Evolutionary conservation across 2,329 filamentous ascomycete genomes (phyloP).

Genomic region (Shiraia bambusicola): DNA sequence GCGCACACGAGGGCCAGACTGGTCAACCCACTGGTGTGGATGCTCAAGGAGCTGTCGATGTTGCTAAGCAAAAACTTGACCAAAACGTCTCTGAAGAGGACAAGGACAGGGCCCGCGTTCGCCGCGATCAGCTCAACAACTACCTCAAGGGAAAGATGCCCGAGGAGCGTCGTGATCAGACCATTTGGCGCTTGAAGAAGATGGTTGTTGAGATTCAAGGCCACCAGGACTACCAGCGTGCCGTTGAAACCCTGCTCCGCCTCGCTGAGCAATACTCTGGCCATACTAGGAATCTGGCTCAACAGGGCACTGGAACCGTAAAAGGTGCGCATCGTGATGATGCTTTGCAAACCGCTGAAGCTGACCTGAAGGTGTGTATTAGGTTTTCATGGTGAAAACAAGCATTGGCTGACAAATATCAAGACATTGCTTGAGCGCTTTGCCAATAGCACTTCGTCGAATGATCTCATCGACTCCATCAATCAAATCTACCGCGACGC

Average conservation of each 20-base stretch:
- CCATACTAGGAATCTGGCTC: slow-evolving; percentile 67
- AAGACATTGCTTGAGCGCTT: slow-evolving; percentile 90
- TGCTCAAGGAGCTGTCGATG: slow-evolving; percentile 51
- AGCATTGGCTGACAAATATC: slow-evolving; percentile 53
- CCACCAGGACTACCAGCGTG: slow-evolving; percentile 88
- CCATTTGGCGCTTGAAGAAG: slow-evolving; percentile 92
- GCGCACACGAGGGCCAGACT: slow-evolving; percentile 53
- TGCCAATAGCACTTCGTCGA: slow-evolving; percentile 87
- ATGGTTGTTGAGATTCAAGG: slow-evolving; percentile 97
- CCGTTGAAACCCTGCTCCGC: slow-evolving; percentile 82
- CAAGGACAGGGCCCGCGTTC: slow-evolving; percentile 46
- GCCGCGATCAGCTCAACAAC: slow-evolving; percentile 59
- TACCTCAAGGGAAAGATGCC: slow-evolving; percentile 88
- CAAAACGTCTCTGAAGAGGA: slow-evolving; percentile 66
- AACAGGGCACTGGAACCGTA: slow-evolving; percentile 67
- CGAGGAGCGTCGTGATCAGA: slow-evolving; percentile 87
- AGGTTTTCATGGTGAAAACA: slow-evolving; percentile 44
- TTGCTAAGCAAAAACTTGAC: slow-evolving; percentile 60
- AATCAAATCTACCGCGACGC: slow-evolving; percentile 85
- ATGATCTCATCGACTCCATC: slow-evolving; percentile 83
- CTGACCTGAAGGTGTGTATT: slow-evolving; percentile 69
- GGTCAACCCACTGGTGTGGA: slow-evolving; percentile 54
- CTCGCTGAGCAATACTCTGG: slow-evolving; percentile 82
- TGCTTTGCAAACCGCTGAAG: slow-evolving; percentile 70
- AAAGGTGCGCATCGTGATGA: slow-evolving; percentile 69